phyloP scores from a whole-genome alignment of 2,329 filamentous ascomycete genomes.

The Beauveria sp. region DNA sequence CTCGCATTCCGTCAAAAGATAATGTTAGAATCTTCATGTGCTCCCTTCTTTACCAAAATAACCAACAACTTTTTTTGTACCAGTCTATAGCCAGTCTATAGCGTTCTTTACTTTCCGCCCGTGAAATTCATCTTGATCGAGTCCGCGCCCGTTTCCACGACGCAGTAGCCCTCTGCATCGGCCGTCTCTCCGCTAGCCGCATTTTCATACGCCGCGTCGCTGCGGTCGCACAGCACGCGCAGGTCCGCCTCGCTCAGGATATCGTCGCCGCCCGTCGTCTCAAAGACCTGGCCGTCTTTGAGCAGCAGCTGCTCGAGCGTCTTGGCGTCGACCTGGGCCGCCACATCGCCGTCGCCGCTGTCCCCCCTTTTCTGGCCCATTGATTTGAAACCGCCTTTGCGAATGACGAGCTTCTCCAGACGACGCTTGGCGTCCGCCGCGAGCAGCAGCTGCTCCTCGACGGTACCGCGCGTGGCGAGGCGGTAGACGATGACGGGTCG shows the following conservation, averaged over 20 bases:
- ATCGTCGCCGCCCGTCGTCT: conserved; percentile 50
- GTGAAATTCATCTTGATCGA: conserved; percentile 36
- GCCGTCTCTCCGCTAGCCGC: conserved; percentile 70
- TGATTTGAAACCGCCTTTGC: conserved; percentile 77
- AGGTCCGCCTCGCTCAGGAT: conserved; percentile 72
- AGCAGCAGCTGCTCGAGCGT: conserved; percentile 54
- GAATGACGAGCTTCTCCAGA: conserved; percentile 90
- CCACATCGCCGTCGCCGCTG: conserved; percentile 36
- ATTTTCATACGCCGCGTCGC: conserved; percentile 54
- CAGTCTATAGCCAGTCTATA: no score
- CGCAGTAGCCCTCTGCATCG: conserved; percentile 61
- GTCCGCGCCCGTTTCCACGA: conserved; percentile 66
- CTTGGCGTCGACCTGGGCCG: conserved; percentile 46
- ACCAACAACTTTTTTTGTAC: no score
- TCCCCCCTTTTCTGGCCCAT: conserved; percentile 53
- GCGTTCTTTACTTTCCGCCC: conserved; percentile 16
- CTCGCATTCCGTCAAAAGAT: background rate
- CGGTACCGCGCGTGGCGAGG: conserved; percentile 84
- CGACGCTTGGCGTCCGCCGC: conserved; percentile 87
- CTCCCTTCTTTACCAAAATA: background rate
- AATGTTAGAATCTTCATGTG: background rate
- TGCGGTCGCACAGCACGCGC: conserved; percentile 69
- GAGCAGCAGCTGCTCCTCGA: conserved; percentile 80
- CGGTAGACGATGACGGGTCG: conserved; percentile 89
- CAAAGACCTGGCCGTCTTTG: conserved; percentile 63